phyloP scores from a whole-genome alignment of 2,329 filamentous ascomycete genomes.

The Chalara sp. region DNA sequence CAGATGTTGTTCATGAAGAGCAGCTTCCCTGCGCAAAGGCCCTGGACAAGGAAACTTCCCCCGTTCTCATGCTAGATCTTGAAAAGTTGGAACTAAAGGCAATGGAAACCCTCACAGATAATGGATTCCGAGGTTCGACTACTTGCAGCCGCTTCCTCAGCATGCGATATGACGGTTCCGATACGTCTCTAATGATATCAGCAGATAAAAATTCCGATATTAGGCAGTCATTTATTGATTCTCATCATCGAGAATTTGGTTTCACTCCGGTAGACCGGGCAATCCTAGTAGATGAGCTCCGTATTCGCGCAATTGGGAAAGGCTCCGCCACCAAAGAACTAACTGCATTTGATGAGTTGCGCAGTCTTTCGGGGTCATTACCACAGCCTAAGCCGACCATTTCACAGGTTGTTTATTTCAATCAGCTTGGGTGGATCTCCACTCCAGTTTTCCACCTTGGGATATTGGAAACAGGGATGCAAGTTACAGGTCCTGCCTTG shows the following conservation, averaged over 20 bases:
- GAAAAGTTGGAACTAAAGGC: not conserved
- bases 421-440: not conserved
- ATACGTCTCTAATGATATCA: slow-evolving; percentile 78
- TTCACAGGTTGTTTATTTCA: not conserved
- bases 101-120: slow-evolving; percentile 40
- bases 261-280: not conserved
- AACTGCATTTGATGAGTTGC: not conserved
- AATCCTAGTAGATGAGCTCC: not conserved
- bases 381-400: not conserved
- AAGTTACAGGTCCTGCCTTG: slow-evolving; percentile 58
- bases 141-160: slow-evolving; percentile 86
- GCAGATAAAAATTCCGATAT: not conserved
- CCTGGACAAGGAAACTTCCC: slow-evolving; percentile 27
- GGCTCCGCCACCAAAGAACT: not conserved
- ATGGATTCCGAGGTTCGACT: slow-evolving; percentile 69
- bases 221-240: not conserved
- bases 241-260: slow-evolving; percentile 2
- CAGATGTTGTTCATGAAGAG: not conserved
- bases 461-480: not conserved
- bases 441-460: not conserved
- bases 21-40: not conserved
- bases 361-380: not conserved
- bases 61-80: slow-evolving; percentile 63
- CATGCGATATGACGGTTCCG: slow-evolving; percentile 81
- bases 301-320: slow-evolving; percentile 28